Evolutionary conservation across 75 land plant genomes (phyloP), one percentile per base, ranked within the genome.

Genomic region (Larix kaempferi): DNA sequence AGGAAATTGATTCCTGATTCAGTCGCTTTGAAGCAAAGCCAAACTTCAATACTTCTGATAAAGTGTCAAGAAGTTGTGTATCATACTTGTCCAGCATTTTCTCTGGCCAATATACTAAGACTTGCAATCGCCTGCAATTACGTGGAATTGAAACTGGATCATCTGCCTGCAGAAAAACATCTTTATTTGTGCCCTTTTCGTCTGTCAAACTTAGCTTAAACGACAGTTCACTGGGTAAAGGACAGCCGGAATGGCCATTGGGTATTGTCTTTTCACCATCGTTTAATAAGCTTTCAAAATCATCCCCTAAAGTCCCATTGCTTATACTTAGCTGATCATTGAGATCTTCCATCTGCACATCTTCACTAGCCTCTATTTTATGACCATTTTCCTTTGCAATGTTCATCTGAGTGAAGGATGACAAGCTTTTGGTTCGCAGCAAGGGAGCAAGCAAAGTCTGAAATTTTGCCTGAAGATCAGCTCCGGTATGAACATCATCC

Each of bases 81-180:
- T 92, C 85, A 80, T 92, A 90, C n/a, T 77, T 82, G 22, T 89
- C 76, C 78, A 81, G 60, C 37, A 27, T 49, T 76, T 78, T 80
- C 14, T 85, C 86, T 21, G 88, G 80, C 93, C 93, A 91, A 59
- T 74, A 64, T 5, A 82, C 93, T 27, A 89, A 78, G 41, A 91
- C 83, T 87, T 87, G 41, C 59, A 88, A 60, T 58, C 73, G 67
- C 59, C 55, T 78, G 16, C 74, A 54, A 13, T 6, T 39, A 8
- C 26, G 79, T 16, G 69, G 19, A 4, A 74, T 11, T 72, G 33
- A 29, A 29, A 29, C 33, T 29, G 33, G 33, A 29, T 29, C 33
- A 29, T 29, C 33, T 29, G 33, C 33, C 33, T 29, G 33, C 0
- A 29, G 33, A 29, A 29, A 29, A 29, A 29, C 33, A 1, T 59